Percentiles rank a stretch among this genome's conserved stretches.
Evolutionary conservation across 108 stramenopile species (phyloP).

Genomic region (Schizochytrium sp.): DNA sequence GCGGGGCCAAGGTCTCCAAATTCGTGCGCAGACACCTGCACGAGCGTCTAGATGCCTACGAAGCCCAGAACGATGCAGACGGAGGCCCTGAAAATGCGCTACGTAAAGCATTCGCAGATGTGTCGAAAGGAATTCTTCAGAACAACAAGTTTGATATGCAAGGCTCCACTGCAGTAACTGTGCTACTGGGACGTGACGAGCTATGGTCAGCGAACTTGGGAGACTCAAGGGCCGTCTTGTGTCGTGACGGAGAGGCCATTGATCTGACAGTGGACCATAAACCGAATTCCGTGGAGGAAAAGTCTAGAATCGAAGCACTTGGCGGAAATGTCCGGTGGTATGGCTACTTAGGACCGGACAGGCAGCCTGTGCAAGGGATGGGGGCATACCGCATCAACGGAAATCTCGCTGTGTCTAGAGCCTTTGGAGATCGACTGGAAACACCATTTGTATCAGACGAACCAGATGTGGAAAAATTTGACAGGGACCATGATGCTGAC

Average conservation of each 20-base stretch:
- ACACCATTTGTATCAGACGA: constrained; percentile 85
- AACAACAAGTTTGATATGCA: constrained; percentile 79
- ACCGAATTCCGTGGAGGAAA: constrained; percentile 82
- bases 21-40: constrained; percentile 81
- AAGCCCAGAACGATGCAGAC: constrained; percentile 65
- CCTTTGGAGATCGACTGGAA: constrained; percentile 92
- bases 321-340: constrained; percentile 76
- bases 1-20: constrained; percentile 56
- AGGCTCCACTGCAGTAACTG: constrained; percentile 89
- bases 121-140: constrained; percentile 86
- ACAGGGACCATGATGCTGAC: constrained; percentile 69
- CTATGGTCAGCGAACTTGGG: constrained; percentile 92
- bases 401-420: constrained; percentile 89
- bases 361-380: constrained; percentile 75
- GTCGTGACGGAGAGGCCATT: constrained; percentile 70
- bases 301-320: constrained; percentile 83
- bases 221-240: constrained; percentile 89
- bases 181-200: constrained; percentile 83
- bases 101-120: constrained; percentile 64
- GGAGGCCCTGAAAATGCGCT: constrained; percentile 84
- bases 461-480: constrained; percentile 81
- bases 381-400: constrained; percentile 94
- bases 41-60: constrained; percentile 84
- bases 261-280: constrained; percentile 92
- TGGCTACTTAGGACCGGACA: constrained; percentile 57